Base-by-base conservation (phyloP, 2,329 filamentous ascomycete species). In the Grosmannia serpens region DNA sequence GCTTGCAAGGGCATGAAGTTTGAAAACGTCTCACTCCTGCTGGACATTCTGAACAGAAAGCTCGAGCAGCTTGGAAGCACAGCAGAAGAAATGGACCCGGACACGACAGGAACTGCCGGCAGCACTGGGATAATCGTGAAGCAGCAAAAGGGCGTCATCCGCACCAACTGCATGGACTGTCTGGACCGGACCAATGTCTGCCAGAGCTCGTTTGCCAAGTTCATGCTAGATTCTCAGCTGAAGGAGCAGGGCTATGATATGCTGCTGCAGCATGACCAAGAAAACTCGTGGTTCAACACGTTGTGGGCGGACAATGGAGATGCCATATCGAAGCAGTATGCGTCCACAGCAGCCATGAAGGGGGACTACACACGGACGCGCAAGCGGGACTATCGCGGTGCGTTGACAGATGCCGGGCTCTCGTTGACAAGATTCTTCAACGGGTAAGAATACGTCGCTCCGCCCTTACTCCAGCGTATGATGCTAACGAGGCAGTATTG, bases 161-260 rank as follows among this genome's bases (percentile, higher is more conserved):
- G 94, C 58, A 96, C 91, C 1, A 99, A 99, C 68, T 99, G 94
- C 71, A 97, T 99, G 94, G 94, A 99, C 68, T 99, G 94, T 65
- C 76, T 99, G 11, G 94, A 99, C 69, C 84, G 94, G 26, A 99
- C 94, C 2, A 97, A 97, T 65, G 91, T 99, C 26, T 91, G 91
- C 47, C 92, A 97, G 71, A 95, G 89, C 67, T 94, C 91, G 0
- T 91, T 91, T 68, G 94, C 83, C 6, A 88, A 90, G 67, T 84
- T 87, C 67, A 88, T 89, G 63, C 77, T 99, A 2, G 90, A 96
- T 64, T 70, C 79, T 35, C 90, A 96, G 67, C 77, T 99, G 2
- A 86, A 82, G 59, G 77, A 82, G 24, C 84, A 95, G 62, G 88
- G 87, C 0, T 86, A 91, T 60, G 83, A 86, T 58, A 86, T 95